phyloP scores from a whole-genome alignment of 441 rosid species.

The Omphalea diandra region DNA sequence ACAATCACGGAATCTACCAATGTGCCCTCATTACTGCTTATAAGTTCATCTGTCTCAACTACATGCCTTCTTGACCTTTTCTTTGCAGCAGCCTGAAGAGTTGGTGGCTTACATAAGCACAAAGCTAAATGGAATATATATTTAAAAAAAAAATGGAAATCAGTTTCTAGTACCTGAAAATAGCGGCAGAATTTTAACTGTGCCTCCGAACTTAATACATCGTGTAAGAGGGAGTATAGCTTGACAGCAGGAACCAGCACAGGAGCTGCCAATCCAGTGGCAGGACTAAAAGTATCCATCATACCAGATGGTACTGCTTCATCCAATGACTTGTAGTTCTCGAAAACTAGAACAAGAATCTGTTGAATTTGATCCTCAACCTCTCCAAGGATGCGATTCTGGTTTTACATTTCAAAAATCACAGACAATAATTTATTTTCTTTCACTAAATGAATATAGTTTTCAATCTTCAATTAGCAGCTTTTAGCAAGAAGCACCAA shows the following conservation, averaged over 20 bases:
- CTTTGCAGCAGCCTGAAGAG: slow-evolving; percentile 72
- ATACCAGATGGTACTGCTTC: slow-evolving; percentile 67
- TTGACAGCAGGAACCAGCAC: slow-evolving; percentile 80
- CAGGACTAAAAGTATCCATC: slow-evolving; percentile 65
- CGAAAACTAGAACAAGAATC: slow-evolving; percentile 64
- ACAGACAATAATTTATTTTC: slow-evolving; percentile 7
- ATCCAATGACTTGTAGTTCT: slow-evolving; percentile 88
- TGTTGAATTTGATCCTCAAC: slow-evolving; percentile 81
- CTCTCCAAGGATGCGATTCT: slow-evolving; percentile 94
- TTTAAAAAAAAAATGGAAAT: slow-evolving; percentile 10
- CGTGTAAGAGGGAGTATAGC: slow-evolving; percentile 78
- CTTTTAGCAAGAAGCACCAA: not conserved
- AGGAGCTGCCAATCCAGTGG: slow-evolving; percentile 77
- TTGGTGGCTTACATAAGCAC: slow-evolving; percentile 14
- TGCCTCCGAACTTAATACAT: slow-evolving; percentile 71
- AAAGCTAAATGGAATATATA: slow-evolving; percentile 10
- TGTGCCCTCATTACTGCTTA: slow-evolving; percentile 44
- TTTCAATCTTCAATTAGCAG: too few species aligned
- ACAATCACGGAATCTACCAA: slow-evolving; percentile 46
- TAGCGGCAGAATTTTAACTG: slow-evolving; percentile 77
- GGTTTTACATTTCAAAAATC: slow-evolving; percentile 26
- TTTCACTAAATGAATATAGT: not conserved
- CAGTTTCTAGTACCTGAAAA: slow-evolving; percentile 69
- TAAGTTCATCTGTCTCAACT: slow-evolving; percentile 70
- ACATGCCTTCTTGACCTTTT: slow-evolving; percentile 78